These are phyloP conservation scores for Peronospora belbahrii DNA, from an alignment of 352 stramenopile genomes.

Conservation along the genomic window DNA sequence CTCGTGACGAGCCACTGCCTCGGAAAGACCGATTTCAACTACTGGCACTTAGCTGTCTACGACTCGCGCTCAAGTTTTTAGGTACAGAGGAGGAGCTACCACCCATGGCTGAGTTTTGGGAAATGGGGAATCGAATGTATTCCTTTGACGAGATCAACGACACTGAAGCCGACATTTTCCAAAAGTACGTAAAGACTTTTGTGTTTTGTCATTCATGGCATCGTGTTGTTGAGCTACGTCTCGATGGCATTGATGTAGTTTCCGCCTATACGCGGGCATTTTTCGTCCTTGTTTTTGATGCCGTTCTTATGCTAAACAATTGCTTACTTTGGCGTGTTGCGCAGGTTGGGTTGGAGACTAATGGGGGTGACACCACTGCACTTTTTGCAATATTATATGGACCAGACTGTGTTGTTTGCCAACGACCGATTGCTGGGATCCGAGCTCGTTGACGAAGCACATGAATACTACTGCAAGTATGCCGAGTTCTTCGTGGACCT, in stretches of 20 bases:
- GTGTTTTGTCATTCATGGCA: slow-evolving; percentile 2
- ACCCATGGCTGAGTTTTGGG: slow-evolving; percentile 75
- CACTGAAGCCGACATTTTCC: slow-evolving; percentile 49
- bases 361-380: slow-evolving; percentile 67
- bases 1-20: slow-evolving; percentile 32
- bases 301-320: slow-evolving; percentile 18
- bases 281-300: neutral
- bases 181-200: slow-evolving; percentile 25
- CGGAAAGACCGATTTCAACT: slow-evolving; percentile 77
- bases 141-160: slow-evolving; percentile 76
- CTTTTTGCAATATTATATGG: slow-evolving; percentile 76
- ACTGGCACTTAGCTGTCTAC: slow-evolving; percentile 69
- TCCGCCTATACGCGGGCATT: neutral
- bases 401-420: slow-evolving; percentile 67
- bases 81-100: slow-evolving; percentile 76
- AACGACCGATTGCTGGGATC: slow-evolving; percentile 70
- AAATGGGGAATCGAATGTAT: slow-evolving; percentile 82
- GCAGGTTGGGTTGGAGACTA: slow-evolving; percentile 66
- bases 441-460: slow-evolving; percentile 65
- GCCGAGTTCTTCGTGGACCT: slow-evolving; percentile 82
- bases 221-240: neutral
- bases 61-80: slow-evolving; percentile 75
- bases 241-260: slow-evolving; percentile 14
- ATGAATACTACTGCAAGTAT: slow-evolving; percentile 79
- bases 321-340: slow-evolving; percentile 7